Evolutionary conservation across 352 stramenopile species (phyloP), one percentile per base, ranked within the genome.

Genomic region (Pythium dissimile): DNA sequence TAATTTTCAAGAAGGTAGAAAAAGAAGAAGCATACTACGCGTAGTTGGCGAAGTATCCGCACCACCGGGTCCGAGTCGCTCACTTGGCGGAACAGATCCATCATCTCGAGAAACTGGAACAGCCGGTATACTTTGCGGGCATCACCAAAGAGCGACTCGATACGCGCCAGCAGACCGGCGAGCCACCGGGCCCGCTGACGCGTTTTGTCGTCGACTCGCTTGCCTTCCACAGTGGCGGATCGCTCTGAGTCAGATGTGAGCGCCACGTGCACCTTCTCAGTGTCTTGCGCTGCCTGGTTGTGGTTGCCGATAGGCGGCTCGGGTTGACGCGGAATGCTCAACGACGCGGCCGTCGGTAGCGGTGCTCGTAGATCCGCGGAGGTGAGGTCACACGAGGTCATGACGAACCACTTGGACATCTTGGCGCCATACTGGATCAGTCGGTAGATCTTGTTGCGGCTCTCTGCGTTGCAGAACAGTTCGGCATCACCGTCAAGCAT

Each of bases 1-100:
- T 77, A 78, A 67, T 88, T 88, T 62, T 88, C 77, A 7, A 74
- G 67, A 18, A 88, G 48, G 43, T 84, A 84, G 50, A 88, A 84
- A 64, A 81, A 80, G 45, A 86, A 67, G 51, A 88, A 88, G 51
- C 65, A 75, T n/a, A 74, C 11, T 41, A 84, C 75, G 9, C 75
- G 77, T 30, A 82, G 48, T 20, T 65, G 60, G 6, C 75, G 75
- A 10, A 88, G 46, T 5, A 75, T 30, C 8, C 73, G 64, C 15
- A 81, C 62, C 11, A 16, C 24, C 3, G 43, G 26, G 4, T 69
- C 23, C 0, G 63, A 45, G 20, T 86, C 77, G 47, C 66, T 24
- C 9, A 84, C 75, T 15, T 72, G 66, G 21, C 75, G 74, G 11
- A 75, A 71, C 24, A 88, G 47, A 20, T 83, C 69, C 10, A 66